Evolutionary conservation across 148 eudicot genomes (phyloP), one percentile per base, ranked within the genome.

Genomic region (Tetragonia tetragonoides): DNA sequence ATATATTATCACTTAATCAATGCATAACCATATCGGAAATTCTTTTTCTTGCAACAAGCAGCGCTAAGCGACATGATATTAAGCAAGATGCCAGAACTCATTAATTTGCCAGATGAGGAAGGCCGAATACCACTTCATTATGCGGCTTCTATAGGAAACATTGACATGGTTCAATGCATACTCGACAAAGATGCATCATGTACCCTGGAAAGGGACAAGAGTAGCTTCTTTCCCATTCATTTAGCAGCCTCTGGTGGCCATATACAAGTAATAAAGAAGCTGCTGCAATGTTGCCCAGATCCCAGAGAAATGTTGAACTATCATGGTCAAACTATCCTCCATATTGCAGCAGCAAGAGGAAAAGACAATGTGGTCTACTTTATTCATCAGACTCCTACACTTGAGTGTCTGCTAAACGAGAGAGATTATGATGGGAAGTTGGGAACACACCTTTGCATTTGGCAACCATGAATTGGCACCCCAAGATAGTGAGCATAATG

Each of bases 391-490:
- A 60, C 72, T n/a, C 59, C 68, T 6, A 38, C 51, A 20, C 69
- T 73, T 7, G 70, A 60, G 15, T 12, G 68, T 15, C 78, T 83
- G 37, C 62, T 82, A 21, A 83, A 81, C 53, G 77, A 72, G 74
- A 51, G 34, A 44, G 81, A 83, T 75, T 20, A 61, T 3, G 24
- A 68, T 12, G 84, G 84, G 0, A 83, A 80, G 24, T 63, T 12
- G 84, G 84, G 0, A 83, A 80, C 75, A 78, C 84, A 3, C 77
- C 86, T 2, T 54, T 83, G 66, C 86, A 80, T 76, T 21, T 78
- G 76, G 81, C 87, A 10, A 61, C 75, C 10, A 65, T 57, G 8
- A 63, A 70, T 9, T 73, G 75, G 59, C 76, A 73, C 51, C 70
- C 81, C 18, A 77, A 64, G 72, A 44, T 82, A 0, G 83, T 82